A percentile compares a stretch with the other conserved stretches of the same genome.
phyloP scores from a whole-genome alignment of 306 rosid species.

The Glycine soja region DNA sequence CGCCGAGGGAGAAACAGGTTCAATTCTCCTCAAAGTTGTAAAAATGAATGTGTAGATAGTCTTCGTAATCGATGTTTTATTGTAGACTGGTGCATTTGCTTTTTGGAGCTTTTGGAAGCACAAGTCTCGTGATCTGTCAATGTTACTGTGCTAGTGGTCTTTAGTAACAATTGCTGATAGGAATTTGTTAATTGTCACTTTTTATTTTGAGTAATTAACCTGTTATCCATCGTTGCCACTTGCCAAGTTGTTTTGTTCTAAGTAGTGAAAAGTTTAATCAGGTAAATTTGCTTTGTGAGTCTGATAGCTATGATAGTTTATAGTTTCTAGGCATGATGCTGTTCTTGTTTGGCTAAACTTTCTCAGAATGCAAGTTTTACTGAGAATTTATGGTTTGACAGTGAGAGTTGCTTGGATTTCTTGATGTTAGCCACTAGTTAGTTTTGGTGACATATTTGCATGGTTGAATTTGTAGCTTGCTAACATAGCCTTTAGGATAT shows the following conservation, averaged over 20 bases:
- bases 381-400: slow-evolving; percentile 1
- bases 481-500: slow-evolving; percentile 17
- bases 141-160: background rate
- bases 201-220: slow-evolving; percentile 33
- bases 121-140: slow-evolving; percentile 20
- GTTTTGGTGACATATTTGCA: background rate
- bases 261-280: slow-evolving; percentile 4
- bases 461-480: slow-evolving; percentile 9
- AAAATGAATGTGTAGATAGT: background rate
- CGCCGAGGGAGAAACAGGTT: slow-evolving; percentile 98
- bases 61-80: slow-evolving; percentile 13
- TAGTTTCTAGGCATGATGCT: background rate
- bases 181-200: background rate
- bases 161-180: background rate
- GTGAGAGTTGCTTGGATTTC: slow-evolving; percentile 35
- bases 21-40: slow-evolving; percentile 2
- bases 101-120: slow-evolving; percentile 16
- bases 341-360: slow-evolving; percentile 6
- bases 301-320: slow-evolving; percentile 8
- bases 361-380: slow-evolving; percentile 6
- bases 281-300: slow-evolving; percentile 33
- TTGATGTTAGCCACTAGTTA: background rate
- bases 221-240: too few species aligned
- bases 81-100: slow-evolving; percentile 34
- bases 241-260: slow-evolving; percentile 3